phyloP scores from a whole-genome alignment of 805 yeast genomes.

The Grigorovia yakushimaensis region DNA sequence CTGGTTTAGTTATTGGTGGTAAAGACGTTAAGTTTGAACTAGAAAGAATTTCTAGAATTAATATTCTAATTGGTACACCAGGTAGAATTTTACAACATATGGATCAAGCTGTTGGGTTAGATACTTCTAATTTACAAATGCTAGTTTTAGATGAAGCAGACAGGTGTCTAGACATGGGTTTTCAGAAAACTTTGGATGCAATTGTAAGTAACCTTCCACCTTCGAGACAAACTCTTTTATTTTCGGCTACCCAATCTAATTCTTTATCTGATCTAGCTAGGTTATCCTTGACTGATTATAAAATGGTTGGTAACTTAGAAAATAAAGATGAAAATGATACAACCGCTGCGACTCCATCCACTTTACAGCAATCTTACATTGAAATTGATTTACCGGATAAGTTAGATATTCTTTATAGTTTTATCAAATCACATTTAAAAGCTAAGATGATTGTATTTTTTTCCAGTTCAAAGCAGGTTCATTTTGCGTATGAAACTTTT shows the following conservation, averaged over 20 bases:
- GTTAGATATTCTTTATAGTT: constrained; percentile 76
- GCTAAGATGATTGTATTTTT: constrained; percentile 72
- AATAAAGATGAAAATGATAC: constrained; percentile 59
- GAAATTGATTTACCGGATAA: constrained; percentile 68
- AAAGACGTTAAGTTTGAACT: constrained; percentile 75
- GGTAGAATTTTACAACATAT: constrained; percentile 84
- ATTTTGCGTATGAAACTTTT: constrained; percentile 79
- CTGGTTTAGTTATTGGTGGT: constrained; percentile 90
- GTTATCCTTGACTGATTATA: constrained; percentile 37
- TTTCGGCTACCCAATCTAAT: constrained; percentile 85
- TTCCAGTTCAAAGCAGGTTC: constrained; percentile 85
- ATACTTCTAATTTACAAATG: constrained; percentile 62
- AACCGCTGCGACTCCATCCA: constrained; percentile 64
- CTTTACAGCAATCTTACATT: constrained; percentile 75
- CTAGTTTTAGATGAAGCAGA: constrained; percentile 88
- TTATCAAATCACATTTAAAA: constrained; percentile 73
- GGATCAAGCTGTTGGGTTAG: constrained; percentile 81
- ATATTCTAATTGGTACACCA: constrained; percentile 83
- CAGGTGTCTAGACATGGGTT: constrained; percentile 88
- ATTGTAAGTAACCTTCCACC: constrained; percentile 71
- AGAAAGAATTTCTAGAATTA: constrained; percentile 69
- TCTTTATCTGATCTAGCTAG: constrained; percentile 76
- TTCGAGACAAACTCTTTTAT: constrained; percentile 71
- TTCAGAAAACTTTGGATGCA: constrained; percentile 71
- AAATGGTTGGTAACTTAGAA: constrained; percentile 34